These are phyloP conservation scores for Plantago coronopus DNA, from an alignment of 305 asterid species.

Conservation along the genomic window DNA sequence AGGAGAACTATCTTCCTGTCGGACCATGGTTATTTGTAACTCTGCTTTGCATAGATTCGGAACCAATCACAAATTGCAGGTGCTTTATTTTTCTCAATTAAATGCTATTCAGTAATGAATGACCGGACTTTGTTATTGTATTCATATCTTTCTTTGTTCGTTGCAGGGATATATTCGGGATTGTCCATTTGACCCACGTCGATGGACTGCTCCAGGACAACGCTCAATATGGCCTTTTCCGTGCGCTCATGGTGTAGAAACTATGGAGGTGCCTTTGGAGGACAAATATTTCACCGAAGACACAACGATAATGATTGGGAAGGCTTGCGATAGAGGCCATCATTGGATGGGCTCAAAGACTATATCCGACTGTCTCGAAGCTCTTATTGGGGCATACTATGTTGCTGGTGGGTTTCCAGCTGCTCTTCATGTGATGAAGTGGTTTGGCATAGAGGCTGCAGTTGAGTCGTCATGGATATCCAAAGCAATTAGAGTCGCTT, in stretches of 20 bases:
- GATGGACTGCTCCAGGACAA: conserved; percentile 97
- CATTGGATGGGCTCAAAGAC: conserved; percentile 94
- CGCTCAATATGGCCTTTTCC: conserved; percentile 62
- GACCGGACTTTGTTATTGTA: background rate
- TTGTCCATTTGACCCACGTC: conserved; percentile 72
- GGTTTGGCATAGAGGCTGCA: conserved; percentile 72
- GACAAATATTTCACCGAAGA: conserved; percentile 48
- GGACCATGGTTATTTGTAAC: conserved; percentile 55
- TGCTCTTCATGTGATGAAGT: conserved; percentile 68
- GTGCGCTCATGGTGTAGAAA: conserved; percentile 63
- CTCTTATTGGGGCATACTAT: conserved; percentile 89
- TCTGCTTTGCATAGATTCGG: conserved; percentile 71
- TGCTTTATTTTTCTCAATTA: conserved; percentile 5
- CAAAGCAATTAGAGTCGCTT: conserved; percentile 52
- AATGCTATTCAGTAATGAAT: background rate
- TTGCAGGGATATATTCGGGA: conserved; percentile 70
- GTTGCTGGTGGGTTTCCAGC: conserved; percentile 78
- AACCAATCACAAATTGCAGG: conserved; percentile 72
- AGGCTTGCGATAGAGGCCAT: conserved; percentile 80
- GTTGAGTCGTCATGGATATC: conserved; percentile 54
- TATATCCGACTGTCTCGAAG: conserved; percentile 85
- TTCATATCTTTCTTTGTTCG: conserved; percentile 4
- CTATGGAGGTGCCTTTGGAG: conserved; percentile 66
- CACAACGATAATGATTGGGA: conserved; percentile 48
- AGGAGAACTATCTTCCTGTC: conserved; percentile 56